Evolutionary conservation across 1,284 basidiomycete genomes (phyloP).

Genomic region (Sanguinoderma infundibulare): DNA sequence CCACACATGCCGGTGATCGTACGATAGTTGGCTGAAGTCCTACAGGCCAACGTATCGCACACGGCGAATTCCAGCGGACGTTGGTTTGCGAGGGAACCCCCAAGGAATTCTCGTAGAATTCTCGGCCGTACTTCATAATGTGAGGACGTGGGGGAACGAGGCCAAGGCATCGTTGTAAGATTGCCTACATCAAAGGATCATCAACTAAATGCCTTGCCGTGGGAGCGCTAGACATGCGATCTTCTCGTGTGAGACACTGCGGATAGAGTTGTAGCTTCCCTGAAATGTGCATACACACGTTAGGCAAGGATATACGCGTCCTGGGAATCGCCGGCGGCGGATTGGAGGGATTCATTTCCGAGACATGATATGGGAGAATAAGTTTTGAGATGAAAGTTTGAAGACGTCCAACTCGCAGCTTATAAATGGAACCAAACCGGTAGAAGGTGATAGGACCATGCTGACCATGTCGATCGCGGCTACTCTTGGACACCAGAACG

Average conservation of each 20-base stretch:
- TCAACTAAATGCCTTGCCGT: conserved; percentile 15
- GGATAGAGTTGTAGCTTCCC: conserved; percentile 23
- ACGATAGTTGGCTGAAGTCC: not conserved
- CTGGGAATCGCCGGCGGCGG: conserved; percentile 15
- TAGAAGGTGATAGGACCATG: conserved; percentile 2
- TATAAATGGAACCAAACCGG: not conserved
- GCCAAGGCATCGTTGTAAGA: conserved; percentile 11
- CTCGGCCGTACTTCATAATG: conserved; percentile 19
- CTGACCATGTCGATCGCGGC: conserved; percentile 12
- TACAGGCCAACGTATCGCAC: not conserved
- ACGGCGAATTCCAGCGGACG: not conserved
- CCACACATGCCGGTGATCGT: not conserved
- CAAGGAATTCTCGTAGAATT: conserved; percentile 25
- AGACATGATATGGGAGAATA: conserved; percentile 12
- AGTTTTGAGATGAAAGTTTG: not conserved
- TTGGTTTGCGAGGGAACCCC: conserved; percentile 16
- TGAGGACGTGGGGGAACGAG: conserved; percentile 9
- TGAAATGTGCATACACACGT: conserved; percentile 15
- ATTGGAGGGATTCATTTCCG: conserved; percentile 9
- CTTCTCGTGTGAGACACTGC: conserved; percentile 20
- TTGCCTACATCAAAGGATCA: conserved; percentile 12
- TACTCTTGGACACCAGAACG: not conserved
- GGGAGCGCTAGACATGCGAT: conserved; percentile 8
- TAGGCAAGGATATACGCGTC: not conserved
- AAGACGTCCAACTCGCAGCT: not conserved